Evolutionary conservation across 805 yeast species (phyloP), one percentile per base, ranked within the genome.

Genomic region (Suhomyces sp.): DNA sequence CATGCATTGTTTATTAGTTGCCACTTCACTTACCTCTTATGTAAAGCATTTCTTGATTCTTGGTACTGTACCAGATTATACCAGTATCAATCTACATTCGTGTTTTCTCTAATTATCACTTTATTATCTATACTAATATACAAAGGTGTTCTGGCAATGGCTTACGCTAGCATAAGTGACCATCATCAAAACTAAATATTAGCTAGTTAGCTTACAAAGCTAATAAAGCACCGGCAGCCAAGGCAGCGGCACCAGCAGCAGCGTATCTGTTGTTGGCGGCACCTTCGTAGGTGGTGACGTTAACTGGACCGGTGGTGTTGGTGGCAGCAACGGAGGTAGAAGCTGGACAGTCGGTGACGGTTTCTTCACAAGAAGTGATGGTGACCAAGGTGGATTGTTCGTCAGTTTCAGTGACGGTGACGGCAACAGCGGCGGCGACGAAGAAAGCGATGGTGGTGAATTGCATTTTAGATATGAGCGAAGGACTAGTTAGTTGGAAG

Each of bases 331-430:
- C 41, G 28, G 44, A 26, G 35, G 40, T 35, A 25, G 27, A 38
- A 45, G 60, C 58, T 53, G 77, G 77, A 63, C 79, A 74, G 66
- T 63, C 51, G 46, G 77, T 71, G 54, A 70, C 74, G 34, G 52
- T 50, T 14, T 65, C 46, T 33, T 46, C 73, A 60, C 76, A 72
- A 39, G 67, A 58, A 48, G 72, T 65, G 68, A 70, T 56, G 57
- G 78, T 70, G 42, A 58, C 74, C 52, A 68, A 56, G 46, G 68
- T 60, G 45, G 70, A 60, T 42, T 60, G 43, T 30, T 47, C 44
- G 12, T 51, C 60, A 42, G 62, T 57, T 29, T 58, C 51, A 44
- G 68, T 65, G 48, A 63, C 51, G 45, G 62, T 68, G 48, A 56
- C 57, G 43, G 65, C 60, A 43, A 41, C 39, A 43, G 51, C 63